Base-by-base conservation (phyloP, 768 basidiomycete genomes). In the Pilatotrama ljubarskyi region DNA sequence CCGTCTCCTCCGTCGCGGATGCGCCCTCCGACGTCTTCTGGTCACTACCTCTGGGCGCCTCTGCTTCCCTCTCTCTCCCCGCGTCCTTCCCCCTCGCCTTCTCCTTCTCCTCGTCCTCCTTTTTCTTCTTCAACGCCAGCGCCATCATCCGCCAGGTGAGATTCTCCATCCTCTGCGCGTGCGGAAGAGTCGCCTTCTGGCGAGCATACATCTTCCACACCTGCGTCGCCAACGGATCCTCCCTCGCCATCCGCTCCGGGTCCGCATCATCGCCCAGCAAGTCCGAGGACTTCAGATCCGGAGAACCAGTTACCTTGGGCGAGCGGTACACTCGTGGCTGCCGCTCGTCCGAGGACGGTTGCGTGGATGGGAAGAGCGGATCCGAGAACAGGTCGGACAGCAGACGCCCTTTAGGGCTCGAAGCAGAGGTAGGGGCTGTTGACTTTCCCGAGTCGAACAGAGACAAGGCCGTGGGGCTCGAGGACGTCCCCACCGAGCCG, bases 121-220 rank as follows among this genome's bases (percentile, higher is more conserved):
- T 86, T 77, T 88, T 88, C 82, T 91, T 96, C 80, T 90, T 89
- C 56, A 99, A 77, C 13, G 91, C 93, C 70, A 99, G 78, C 24
- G 95, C 90, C 95, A 98, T 98, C 94, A 98, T 92, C 59, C 97
- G 78, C 96, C 96, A 98, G 0, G 95, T 97, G 55, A 98, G 73
- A 70, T 98, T 98, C 77, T 98, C 97, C 93, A 99, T 95, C 69
- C 95, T 78, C 74, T 95, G 92, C 0, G 91, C 93, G 70, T 96
- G 93, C 29, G 95, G 94, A 57, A 96, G 75, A 32, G 81, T 83
- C n/a, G 89, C 90, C 75, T 94, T 95, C 46, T 90, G 91, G 61
- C 91, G 86, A 36, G 93, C 86, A 69, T 92, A 98, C 84, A 98
- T 91, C 77, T 88, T 93, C 96, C 96, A 98, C 29, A 98, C 91